Evolutionary conservation across 306 rosid genomes (phyloP), one percentile per base, ranked within the genome.

Genomic region (Cyamopsis tetragonoloba): DNA sequence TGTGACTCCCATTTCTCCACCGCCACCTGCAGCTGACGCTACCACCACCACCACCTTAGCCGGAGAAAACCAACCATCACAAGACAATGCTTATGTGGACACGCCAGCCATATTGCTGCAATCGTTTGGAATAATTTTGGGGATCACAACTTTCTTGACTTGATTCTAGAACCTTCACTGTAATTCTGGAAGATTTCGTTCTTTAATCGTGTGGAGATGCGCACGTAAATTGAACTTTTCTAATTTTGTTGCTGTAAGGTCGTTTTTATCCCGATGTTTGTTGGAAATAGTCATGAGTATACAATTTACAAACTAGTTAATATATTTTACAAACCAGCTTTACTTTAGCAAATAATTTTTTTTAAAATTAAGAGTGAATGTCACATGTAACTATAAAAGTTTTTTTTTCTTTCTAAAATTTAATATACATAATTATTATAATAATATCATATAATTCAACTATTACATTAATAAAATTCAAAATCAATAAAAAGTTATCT

Each of bases 1-100:
- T 3, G 85, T 80, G 62, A 89, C 92, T 49, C 73, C 48, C 27
- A 51, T 82, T 62, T 71, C 96, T 74, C 96, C 92, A 4, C 96
- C 92, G 1, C 90, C 92, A 3, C 92, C 92, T 1, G 90, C 88
- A 4, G 87, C 86, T 0, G 70, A 18, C 0, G 26, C 75, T 4
- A 26, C 53, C 13, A 18, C 19, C 9, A 11, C 48, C 0, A n/a
- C 71, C 5, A 22, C 31, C 23, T 7, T 0, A 0, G 23, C 6
- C 2, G 49, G 39, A 31, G 62, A 19, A 7, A 4, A 79, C 7
- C n/a, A 82, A 20, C 23, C 39, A 0, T 17, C 59, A 3, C 20
- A n/a, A 28, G 34, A 58, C 49, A 15, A 44, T 4, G 66, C 66
- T 71, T 58, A 60, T 48, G 26, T 37, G n/a, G 69, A 60, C 26